These are phyloP conservation scores for Aaosphaeria arxii DNA, from an alignment of 2,329 filamentous ascomycete species.

Conservation along the genomic window DNA sequence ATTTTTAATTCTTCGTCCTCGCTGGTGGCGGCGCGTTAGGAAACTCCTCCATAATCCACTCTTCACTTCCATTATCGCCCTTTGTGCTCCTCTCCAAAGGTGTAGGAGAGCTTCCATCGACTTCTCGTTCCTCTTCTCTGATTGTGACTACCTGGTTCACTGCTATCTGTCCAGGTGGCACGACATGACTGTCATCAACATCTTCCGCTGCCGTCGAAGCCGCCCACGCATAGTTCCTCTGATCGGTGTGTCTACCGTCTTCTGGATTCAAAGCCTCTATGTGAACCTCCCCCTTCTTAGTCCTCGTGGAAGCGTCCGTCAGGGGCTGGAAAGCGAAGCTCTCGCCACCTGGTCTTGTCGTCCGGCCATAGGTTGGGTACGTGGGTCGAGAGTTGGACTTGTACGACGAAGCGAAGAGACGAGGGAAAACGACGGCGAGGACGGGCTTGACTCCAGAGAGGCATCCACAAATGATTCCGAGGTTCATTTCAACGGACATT, in stretches of 20 bases:
- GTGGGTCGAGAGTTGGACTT: conserved; percentile 2
- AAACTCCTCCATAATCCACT: conserved; percentile 14
- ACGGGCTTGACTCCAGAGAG: conserved; percentile 30
- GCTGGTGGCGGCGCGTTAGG: background rate
- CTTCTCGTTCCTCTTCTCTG: conserved; percentile 2
- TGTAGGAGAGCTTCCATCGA: background rate
- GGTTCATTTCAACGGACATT: conserved; percentile 24
- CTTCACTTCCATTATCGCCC: conserved; percentile 13
- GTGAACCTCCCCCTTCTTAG: conserved; percentile 4
- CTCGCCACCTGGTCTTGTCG: conserved; percentile 1
- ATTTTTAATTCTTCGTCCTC: no score
- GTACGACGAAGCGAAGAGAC: conserved; percentile 15
- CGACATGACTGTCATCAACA: background rate
- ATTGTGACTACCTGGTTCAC: conserved; percentile 11
- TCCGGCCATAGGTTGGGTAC: conserved; percentile 5
- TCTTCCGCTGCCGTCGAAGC: conserved; percentile 7
- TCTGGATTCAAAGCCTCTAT: conserved; percentile 1
- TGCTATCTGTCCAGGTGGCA: conserved; percentile 11
- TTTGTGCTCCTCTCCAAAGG: conserved; percentile 2
- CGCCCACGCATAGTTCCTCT: conserved; percentile 14
- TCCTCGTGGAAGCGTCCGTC: conserved; percentile 5
- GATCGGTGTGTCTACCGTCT: conserved; percentile 1
- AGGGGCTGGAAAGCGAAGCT: conserved; percentile 15
- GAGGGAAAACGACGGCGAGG: conserved; percentile 25
- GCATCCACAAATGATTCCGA: conserved; percentile 30